Conservation (phyloP, 139 green algal genomes). For the Micractinium sp. region DNA sequence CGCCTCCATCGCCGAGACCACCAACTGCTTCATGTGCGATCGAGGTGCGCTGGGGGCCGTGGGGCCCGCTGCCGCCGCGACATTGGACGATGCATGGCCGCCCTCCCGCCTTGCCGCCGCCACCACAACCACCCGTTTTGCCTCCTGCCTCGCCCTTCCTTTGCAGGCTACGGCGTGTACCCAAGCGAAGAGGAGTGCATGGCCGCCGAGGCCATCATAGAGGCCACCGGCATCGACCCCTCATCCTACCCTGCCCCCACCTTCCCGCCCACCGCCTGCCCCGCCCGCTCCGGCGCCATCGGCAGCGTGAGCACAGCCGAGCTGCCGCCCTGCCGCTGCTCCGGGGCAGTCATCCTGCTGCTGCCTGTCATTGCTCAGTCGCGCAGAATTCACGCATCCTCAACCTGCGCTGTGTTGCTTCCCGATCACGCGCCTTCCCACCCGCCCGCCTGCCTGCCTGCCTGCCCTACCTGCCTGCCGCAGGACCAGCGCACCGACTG, state of each 20-base stretch:
- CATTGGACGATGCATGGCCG: not conserved
- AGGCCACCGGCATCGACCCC: slow-evolving; percentile 18
- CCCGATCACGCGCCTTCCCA: not conserved
- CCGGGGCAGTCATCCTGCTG: not conserved
- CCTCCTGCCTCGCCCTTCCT: not conserved
- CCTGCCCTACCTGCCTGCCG: not conserved
- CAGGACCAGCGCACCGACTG: slow-evolving; percentile 26
- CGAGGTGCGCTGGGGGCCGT: slow-evolving; percentile 1
- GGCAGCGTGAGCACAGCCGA: not conserved
- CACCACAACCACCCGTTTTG: not conserved
- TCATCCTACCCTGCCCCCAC: slow-evolving; percentile 22
- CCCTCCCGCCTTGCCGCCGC: not conserved
- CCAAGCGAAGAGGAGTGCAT: slow-evolving; percentile 31
- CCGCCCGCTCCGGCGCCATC: not conserved
- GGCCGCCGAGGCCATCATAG: not conserved
- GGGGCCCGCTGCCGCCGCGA: no score
- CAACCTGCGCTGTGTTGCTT: not conserved
- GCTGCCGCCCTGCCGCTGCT: not conserved
- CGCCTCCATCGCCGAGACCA: not conserved
- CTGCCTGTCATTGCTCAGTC: not conserved
- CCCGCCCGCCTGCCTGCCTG: not conserved
- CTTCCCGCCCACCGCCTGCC: slow-evolving; percentile 28
- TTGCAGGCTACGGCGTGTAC: slow-evolving; percentile 30
- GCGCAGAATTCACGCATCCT: no score
- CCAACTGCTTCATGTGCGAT: slow-evolving; percentile 36